Percentiles rank a stretch among this genome's conserved stretches.
Conservation (phyloP, 495 filamentous ascomycete species). For the Cercophora newfieldiana region DNA sequence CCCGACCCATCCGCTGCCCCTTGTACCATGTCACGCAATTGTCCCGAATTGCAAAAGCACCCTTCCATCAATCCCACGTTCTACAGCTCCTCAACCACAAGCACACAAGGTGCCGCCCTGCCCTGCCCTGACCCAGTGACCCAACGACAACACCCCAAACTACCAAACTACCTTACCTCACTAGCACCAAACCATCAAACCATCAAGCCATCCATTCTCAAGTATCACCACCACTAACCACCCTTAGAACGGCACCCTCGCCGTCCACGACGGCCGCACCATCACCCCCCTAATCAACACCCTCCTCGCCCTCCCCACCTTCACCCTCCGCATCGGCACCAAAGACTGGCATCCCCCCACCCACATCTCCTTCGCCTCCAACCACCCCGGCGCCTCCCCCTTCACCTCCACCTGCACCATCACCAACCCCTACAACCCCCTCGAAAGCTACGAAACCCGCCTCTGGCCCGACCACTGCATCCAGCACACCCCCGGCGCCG, state of each 20-base stretch:
- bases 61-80: not conserved
- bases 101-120: not conserved
- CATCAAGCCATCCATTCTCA: not conserved
- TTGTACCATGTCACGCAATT: not conserved
- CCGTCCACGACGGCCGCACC: slow-evolving; percentile 69
- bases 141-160: too few relatives aligned
- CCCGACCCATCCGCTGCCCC: not conserved
- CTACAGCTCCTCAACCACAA: not conserved
- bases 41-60: not conserved
- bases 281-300: slow-evolving; percentile 71
- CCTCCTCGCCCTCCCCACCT: slow-evolving; percentile 68
- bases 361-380: slow-evolving; percentile 88
- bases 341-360: slow-evolving; percentile 83
- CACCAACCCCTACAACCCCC: slow-evolving; percentile 63
- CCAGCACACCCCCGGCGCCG: slow-evolving; percentile 68
- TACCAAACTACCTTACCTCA: not conserved
- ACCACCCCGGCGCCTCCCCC: slow-evolving; percentile 68
- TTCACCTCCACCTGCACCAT: slow-evolving; percentile 65
- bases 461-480: slow-evolving; percentile 94
- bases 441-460: slow-evolving; percentile 63
- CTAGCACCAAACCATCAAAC: not conserved
- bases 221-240: not conserved
- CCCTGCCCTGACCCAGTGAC: too few relatives aligned
- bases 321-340: slow-evolving; percentile 74
- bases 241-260: slow-evolving; percentile 73